Evolutionary conservation across 2,329 filamentous ascomycete species (phyloP).

Genomic region (Leptosphaerulina australis): DNA sequence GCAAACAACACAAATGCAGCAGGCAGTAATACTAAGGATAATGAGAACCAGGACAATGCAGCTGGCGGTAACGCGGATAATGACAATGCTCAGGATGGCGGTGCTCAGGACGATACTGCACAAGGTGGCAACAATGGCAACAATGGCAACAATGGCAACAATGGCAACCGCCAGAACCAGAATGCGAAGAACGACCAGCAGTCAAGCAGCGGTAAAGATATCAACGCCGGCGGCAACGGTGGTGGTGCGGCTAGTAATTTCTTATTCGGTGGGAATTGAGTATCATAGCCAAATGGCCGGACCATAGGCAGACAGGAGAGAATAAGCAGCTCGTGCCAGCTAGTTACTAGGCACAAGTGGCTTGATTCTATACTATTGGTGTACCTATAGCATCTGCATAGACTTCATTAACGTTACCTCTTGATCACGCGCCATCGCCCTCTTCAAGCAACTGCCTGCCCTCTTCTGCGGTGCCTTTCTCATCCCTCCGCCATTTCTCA

Average conservation of each 20-base stretch:
- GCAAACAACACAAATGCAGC: conserved; percentile 1
- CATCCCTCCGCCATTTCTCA: conserved; percentile 25
- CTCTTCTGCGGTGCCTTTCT: background rate
- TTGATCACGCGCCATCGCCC: background rate
- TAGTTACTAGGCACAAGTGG: background rate
- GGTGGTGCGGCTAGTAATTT: background rate
- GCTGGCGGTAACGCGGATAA: background rate
- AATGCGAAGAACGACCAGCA: background rate
- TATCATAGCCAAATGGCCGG: background rate
- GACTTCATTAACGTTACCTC: conserved; percentile 1
- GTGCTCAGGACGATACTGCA: background rate
- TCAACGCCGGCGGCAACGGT: conserved; percentile 4
- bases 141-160: background rate
- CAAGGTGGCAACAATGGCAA: background rate
- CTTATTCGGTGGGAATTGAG: conserved; percentile 6
- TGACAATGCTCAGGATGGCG: background rate
- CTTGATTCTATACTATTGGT: background rate
- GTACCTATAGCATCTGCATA: background rate
- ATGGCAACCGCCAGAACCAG: background rate
- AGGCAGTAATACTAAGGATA: background rate
- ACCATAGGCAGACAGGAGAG: background rate
- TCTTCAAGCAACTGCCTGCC: conserved; percentile 8
- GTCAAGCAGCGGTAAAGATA: background rate
- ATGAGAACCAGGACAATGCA: background rate
- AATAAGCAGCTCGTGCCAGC: background rate